Base-by-base conservation (phyloP, 306 rosid species). In the Cicer bijugum region DNA sequence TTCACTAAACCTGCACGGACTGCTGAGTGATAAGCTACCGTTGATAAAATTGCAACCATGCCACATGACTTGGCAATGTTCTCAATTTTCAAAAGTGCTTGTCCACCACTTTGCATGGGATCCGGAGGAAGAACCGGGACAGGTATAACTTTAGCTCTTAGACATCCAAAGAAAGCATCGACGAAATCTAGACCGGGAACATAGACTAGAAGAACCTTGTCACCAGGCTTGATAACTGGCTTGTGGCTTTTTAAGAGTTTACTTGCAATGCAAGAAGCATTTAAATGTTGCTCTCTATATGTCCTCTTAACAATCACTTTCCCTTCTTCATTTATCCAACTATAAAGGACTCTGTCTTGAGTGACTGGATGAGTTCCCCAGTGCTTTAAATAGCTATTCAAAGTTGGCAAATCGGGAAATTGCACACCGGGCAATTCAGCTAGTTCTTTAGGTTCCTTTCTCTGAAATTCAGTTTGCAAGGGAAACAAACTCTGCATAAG, bases 111-210 rank as follows among this genome's bases (percentile, higher is more conserved):
- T 79, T 89, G 98, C 87, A 89, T 73, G 60, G 98, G 98, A 59
- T 93, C 98, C 6, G 97, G 97, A 53, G 98, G 98, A 75, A 93
- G 88, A 81, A 93, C 96, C 23, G 98, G 97, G 1, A 93, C 96
- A 6, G 98, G 98, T 35, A 91, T 38, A 60, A 91, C 86, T 71
- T 85, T 88, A 69, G 98, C 97, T 58, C 91, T 84, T 73, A 93
- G 60, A 82, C 98, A 93, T 73, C 97, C 98, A 64, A 89, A 84
- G 89, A 93, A 91, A 65, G 98, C 96, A 79, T 93, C 97, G 10
- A 91, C 33, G 77, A 93, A 93, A 58, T 93, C 98, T 17, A 93
- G 52, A 42, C 97, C 96, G 0, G 97, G 98, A 78, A 89, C 89
- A 77, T 93, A 87, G 72, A 93, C 84, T 37, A 93, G 84, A 57